Evolutionary conservation across 306 rosid genomes (phyloP).

Genomic region (Lotus japonicus): DNA sequence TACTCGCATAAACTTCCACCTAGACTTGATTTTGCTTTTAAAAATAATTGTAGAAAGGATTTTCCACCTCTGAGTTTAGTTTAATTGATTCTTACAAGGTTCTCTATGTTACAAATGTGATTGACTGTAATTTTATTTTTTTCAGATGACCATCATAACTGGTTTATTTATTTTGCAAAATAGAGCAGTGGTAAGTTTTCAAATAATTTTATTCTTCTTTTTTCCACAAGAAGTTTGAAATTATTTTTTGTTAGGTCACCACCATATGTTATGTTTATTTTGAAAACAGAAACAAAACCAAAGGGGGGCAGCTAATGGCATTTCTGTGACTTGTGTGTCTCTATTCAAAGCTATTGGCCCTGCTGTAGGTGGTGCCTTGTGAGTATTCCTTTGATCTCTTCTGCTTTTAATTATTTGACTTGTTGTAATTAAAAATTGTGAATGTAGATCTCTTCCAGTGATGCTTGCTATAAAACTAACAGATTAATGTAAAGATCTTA

Average conservation of each 20-base stretch:
- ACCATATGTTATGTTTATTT: background rate
- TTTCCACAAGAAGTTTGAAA: background rate
- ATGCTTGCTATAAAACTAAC: background rate
- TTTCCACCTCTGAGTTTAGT: too few relatives aligned
- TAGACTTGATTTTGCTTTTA: too few relatives aligned
- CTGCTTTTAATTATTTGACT: background rate
- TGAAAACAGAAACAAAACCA: slow-evolving; percentile 59
- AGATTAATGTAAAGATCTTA: background rate
- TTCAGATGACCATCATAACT: slow-evolving; percentile 22
- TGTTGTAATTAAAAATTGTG: background rate
- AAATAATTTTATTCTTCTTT: background rate
- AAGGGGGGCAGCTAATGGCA: slow-evolving; percentile 89
- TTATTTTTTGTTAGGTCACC: background rate
- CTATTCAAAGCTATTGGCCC: slow-evolving; percentile 86
- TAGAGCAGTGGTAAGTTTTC: slow-evolving; percentile 62
- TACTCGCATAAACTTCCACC: too few relatives aligned
- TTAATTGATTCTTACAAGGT: too few relatives aligned
- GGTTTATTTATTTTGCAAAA: slow-evolving; percentile 64
- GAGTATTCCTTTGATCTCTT: slow-evolving; percentile 22
- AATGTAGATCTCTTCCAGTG: background rate
- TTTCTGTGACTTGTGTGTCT: slow-evolving; percentile 74
- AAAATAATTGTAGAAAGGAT: too few relatives aligned
- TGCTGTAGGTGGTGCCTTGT: slow-evolving; percentile 75
- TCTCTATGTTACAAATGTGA: background rate
- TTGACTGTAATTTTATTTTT: background rate